Conservation (phyloP, 306 rosid species). For the Quercus berberidifolia region DNA sequence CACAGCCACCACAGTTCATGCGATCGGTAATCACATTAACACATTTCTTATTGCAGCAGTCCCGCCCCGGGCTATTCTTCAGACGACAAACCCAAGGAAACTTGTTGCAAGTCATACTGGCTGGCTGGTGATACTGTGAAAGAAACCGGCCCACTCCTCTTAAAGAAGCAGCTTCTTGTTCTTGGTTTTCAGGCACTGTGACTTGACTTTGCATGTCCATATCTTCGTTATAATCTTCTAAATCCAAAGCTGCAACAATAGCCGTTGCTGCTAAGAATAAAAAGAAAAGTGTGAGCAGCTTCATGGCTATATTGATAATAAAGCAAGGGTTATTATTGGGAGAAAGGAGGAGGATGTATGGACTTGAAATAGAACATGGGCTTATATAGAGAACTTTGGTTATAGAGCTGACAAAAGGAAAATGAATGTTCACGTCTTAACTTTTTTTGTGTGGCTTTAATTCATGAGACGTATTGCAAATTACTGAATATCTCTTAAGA, state of each 20-base stretch:
- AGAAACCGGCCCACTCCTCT: slow-evolving; percentile 22
- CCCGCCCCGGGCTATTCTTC: slow-evolving; percentile 26
- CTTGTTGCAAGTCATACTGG: slow-evolving; percentile 25
- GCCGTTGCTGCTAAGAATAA: not conserved
- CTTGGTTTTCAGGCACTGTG: slow-evolving; percentile 1
- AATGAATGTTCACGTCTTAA: slow-evolving; percentile 17
- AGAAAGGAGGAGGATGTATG: not conserved
- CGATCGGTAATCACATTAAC: slow-evolving; percentile 30
- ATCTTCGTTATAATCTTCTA: not conserved
- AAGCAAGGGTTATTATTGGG: not conserved
- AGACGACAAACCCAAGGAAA: slow-evolving; percentile 36
- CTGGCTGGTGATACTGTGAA: not conserved
- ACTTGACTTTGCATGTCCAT: not conserved
- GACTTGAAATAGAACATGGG: not conserved
- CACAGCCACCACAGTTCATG: slow-evolving; percentile 47
- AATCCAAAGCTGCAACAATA: slow-evolving; percentile 4
- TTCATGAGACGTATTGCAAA: slow-evolving; percentile 24
- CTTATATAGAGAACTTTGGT: not conserved
- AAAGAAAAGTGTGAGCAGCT: slow-evolving; percentile 4
- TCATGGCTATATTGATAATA: not conserved
- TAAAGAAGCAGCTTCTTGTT: not conserved
- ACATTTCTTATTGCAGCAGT: slow-evolving; percentile 48
- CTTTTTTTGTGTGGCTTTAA: slow-evolving; percentile 25
- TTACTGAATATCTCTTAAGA: slow-evolving; percentile 10
- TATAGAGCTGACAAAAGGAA: slow-evolving; percentile 16